These are phyloP conservation scores for Rhytidhysteron rufulum DNA, from an alignment of 2,329 filamentous ascomycete species.

Conservation along the genomic window DNA sequence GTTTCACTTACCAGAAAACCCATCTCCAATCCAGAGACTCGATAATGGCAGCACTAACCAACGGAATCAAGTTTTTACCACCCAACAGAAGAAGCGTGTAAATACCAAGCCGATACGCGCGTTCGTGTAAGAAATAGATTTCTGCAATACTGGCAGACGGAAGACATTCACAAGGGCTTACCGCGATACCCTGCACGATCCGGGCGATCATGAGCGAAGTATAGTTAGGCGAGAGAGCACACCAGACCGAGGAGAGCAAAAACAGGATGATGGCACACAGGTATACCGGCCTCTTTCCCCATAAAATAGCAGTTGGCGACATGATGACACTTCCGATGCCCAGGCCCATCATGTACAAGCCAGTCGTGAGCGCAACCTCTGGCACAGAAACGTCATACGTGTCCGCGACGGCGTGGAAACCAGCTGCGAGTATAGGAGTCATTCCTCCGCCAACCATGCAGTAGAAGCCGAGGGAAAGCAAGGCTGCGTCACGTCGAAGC, in stretches of 20 bases:
- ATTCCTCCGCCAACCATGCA: constrained; percentile 92
- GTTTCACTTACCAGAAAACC: constrained; percentile 71
- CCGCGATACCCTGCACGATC: constrained; percentile 81
- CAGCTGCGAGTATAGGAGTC: constrained; percentile 84
- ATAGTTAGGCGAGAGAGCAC: constrained; percentile 77
- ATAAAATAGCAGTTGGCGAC: constrained; percentile 87
- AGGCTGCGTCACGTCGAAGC: constrained; percentile 73
- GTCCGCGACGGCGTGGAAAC: constrained; percentile 74
- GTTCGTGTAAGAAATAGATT: constrained; percentile 93
- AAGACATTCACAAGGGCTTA: constrained; percentile 87
- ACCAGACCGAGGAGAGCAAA: constrained; percentile 74
- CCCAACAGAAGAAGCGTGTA: constrained; percentile 86
- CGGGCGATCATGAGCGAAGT: constrained; percentile 74
- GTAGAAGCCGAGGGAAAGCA: constrained; percentile 83
- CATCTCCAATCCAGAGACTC: constrained; percentile 77
- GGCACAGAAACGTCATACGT: constrained; percentile 65
- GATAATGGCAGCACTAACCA: constrained; percentile 84
- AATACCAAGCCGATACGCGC: constrained; percentile 87
- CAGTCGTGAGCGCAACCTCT: constrained; percentile 79
- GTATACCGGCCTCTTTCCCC: constrained; percentile 87
- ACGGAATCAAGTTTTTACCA: constrained; percentile 84
- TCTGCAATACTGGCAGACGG: constrained; percentile 93
- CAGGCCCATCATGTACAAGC: constrained; percentile 90
- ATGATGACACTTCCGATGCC: constrained; percentile 80
- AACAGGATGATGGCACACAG: constrained; percentile 75